Conservation (phyloP, 108 stramenopile species). For the Nitzschia sp. region DNA sequence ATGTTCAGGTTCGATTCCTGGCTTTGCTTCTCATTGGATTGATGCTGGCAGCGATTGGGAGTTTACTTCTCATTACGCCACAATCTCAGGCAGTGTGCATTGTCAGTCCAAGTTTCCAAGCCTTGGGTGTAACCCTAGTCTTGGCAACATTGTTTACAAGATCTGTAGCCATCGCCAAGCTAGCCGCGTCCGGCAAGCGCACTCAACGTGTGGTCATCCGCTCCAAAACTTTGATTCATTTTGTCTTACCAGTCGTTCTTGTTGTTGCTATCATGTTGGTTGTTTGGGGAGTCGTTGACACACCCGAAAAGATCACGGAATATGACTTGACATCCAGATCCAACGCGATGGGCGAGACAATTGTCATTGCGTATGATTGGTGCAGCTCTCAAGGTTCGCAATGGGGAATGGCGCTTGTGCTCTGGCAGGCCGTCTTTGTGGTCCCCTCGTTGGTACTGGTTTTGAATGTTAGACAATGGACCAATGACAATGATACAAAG, state of each 20-base stretch:
- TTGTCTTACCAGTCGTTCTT: no score
- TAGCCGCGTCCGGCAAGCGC: conserved; percentile 17
- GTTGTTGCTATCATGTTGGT: conserved; percentile 22
- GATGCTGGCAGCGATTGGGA: conserved; percentile 1
- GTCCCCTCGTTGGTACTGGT: conserved; percentile 25
- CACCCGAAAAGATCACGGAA: conserved; percentile 7
- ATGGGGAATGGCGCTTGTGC: conserved; percentile 13
- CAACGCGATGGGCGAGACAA: conserved; percentile 1
- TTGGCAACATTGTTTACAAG: conserved; percentile 42
- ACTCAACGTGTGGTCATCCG: conserved; percentile 14
- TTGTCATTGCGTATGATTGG: neutral
- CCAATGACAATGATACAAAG: conserved; percentile 25
- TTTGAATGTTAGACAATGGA: conserved; percentile 25
- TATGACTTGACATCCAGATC: conserved; percentile 3
- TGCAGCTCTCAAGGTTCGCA: conserved; percentile 14
- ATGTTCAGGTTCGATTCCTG: conserved; percentile 6
- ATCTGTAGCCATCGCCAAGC: conserved; percentile 33
- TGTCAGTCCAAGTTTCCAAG: neutral
- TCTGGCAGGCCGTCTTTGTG: conserved; percentile 17
- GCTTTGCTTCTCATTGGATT: conserved; percentile 1
- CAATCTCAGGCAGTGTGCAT: conserved; percentile 9
- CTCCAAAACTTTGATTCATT: no score
- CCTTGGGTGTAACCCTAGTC: conserved; percentile 36
- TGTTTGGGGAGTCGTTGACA: conserved; percentile 32
- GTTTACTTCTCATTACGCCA: neutral